phyloP scores from a whole-genome alignment of 805 yeast species.

The Candida ascalaphidarum region DNA sequence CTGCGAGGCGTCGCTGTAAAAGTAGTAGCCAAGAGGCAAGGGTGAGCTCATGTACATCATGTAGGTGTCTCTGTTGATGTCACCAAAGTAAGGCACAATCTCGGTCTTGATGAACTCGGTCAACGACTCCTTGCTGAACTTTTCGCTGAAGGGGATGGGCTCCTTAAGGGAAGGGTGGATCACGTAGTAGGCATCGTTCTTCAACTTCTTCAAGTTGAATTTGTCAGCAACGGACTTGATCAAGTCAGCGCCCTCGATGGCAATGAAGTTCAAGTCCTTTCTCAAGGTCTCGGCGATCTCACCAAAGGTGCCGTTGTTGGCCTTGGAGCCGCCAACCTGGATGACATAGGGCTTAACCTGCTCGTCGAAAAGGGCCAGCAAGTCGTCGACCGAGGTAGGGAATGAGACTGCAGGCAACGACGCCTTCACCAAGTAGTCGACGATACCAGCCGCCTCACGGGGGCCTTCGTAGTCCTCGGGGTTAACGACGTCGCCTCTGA shows the following conservation, averaged over 20 bases:
- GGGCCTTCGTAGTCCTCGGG: slow-evolving; percentile 73
- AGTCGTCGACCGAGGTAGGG: slow-evolving; percentile 36
- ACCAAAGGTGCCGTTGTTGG: slow-evolving; percentile 47
- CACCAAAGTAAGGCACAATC: slow-evolving; percentile 79
- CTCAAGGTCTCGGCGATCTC: slow-evolving; percentile 56
- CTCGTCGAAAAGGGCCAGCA: slow-evolving; percentile 41
- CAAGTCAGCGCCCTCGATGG: no score
- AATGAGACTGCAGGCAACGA: slow-evolving; percentile 58
- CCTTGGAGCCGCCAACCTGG: slow-evolving; percentile 32
- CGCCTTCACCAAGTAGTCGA: slow-evolving; percentile 71
- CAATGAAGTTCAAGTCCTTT: slow-evolving; percentile 56
- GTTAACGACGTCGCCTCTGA: slow-evolving; percentile 41
- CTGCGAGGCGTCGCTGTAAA: slow-evolving; percentile 65
- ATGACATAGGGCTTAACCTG: slow-evolving; percentile 48
- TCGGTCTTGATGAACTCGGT: slow-evolving; percentile 47
- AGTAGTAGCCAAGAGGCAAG: slow-evolving; percentile 81
- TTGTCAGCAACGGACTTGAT: slow-evolving; percentile 29
- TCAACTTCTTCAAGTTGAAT: slow-evolving; percentile 13
- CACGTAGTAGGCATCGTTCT: slow-evolving; percentile 33
- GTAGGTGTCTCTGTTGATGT: slow-evolving; percentile 75
- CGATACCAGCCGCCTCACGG: slow-evolving; percentile 74
- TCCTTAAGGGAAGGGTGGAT: slow-evolving; percentile 38
- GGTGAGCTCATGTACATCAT: slow-evolving; percentile 61
- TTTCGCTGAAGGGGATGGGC: slow-evolving; percentile 39
- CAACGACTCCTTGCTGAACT: slow-evolving; percentile 27